These are phyloP conservation scores for Coemansia sp. DNA, from an alignment of 192 early-diverging fungal genomes.

Conservation along the genomic window DNA sequence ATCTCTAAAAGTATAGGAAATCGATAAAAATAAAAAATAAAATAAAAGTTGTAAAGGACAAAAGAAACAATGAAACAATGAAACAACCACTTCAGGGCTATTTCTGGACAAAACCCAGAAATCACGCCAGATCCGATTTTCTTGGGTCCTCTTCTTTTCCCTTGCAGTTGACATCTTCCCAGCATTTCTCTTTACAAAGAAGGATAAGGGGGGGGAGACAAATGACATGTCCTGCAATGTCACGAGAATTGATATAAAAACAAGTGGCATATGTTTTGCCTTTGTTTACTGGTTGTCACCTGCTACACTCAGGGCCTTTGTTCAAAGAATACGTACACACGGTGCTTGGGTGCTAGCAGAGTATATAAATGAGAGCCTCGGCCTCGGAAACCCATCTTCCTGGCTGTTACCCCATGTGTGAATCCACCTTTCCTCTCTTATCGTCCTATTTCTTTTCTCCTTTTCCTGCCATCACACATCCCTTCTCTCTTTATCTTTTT, in stretches of 20 bases:
- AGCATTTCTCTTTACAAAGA: background rate
- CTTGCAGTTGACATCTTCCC: background rate
- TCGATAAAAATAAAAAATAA: constrained; percentile 8
- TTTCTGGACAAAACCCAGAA: background rate
- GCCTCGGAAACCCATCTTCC: background rate
- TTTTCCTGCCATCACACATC: constrained; percentile 3
- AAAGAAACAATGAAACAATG: background rate
- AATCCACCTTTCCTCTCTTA: constrained; percentile 6
- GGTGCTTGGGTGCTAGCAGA: background rate
- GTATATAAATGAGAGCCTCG: background rate
- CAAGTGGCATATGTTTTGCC: background rate
- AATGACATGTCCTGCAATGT: background rate
- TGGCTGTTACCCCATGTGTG: background rate
- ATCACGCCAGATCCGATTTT: background rate
- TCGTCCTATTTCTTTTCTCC: background rate
- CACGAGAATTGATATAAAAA: background rate
- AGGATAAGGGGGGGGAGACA: background rate
- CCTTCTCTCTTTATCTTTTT: background rate
- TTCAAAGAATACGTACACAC: background rate
- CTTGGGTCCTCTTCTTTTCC: background rate
- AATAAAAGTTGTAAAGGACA: background rate
- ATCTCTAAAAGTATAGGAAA: background rate
- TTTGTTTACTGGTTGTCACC: background rate
- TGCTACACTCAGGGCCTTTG: background rate
- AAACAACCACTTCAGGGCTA: background rate